A percentile compares a stretch with the other conserved stretches of the same genome.
Evolutionary conservation across 1,284 basidiomycete genomes (phyloP).

Genomic region (Cryptococcus depauperatus): DNA sequence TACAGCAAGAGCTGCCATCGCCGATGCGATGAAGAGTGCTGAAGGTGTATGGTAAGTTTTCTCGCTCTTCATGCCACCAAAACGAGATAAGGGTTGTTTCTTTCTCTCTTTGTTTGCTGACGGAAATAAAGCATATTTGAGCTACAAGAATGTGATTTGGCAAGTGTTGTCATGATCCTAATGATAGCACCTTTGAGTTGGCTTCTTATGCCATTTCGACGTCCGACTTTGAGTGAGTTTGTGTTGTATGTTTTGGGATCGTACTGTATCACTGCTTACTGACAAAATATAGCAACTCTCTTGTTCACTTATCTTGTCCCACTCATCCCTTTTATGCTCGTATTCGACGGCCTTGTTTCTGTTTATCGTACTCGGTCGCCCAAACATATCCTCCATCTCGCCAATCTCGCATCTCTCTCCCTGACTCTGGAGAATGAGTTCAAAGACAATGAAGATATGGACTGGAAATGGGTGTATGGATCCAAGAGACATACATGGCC

Average conservation of each 20-base stretch:
- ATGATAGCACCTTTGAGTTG: constrained; percentile 23
- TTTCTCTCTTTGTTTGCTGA: neutral
- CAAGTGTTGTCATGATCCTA: constrained; percentile 24
- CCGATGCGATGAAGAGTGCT: constrained; percentile 31
- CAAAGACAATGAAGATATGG: constrained; percentile 11
- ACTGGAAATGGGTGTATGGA: constrained; percentile 36
- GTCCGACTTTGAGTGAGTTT: constrained; percentile 25
- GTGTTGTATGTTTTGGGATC: neutral
- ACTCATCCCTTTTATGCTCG: constrained; percentile 31
- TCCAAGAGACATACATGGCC: constrained; percentile 28
- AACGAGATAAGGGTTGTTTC: neutral
- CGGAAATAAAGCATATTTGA: constrained; percentile 39
- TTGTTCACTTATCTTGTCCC: constrained; percentile 39
- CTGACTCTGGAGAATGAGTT: constrained; percentile 19
- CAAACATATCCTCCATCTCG: constrained; percentile 24
- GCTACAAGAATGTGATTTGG: constrained; percentile 28
- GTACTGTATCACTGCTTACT: neutral
- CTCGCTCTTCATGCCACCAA: neutral
- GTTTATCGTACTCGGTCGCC: constrained; percentile 25
- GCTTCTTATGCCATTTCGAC: constrained; percentile 27
- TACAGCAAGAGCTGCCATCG: constrained; percentile 23
- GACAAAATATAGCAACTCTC: constrained; percentile 17
- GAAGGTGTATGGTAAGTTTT: constrained; percentile 35
- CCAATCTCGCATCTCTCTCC: constrained; percentile 23
- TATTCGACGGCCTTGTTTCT: constrained; percentile 34